phyloP scores from a whole-genome alignment of 176 grass and related monocot species.

The Chrysopogon serrulatus region DNA sequence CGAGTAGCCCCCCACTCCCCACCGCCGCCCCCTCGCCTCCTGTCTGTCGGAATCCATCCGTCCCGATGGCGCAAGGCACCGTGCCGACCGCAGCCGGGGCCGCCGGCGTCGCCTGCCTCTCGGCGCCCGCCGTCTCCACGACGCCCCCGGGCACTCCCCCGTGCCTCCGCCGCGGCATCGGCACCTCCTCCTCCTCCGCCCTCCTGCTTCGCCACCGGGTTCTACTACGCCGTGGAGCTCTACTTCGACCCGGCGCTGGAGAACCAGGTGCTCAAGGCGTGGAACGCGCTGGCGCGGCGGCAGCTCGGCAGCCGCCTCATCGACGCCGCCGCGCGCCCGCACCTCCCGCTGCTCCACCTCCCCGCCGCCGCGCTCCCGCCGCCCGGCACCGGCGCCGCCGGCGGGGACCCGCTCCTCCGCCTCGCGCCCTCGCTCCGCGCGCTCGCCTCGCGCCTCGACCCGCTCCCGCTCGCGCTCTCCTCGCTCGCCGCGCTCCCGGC shows the following conservation, averaged over 20 bases:
- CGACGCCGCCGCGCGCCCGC: constrained; percentile 73
- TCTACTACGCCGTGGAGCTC: constrained; percentile 76
- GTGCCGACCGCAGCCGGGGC: constrained; percentile 26
- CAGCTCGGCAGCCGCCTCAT: constrained; percentile 84
- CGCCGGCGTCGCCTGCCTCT: constrained; percentile 17
- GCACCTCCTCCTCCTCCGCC: neutral
- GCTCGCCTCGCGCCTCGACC: constrained; percentile 77
- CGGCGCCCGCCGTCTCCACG: constrained; percentile 19
- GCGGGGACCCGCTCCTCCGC: constrained; percentile 52
- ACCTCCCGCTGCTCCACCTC: constrained; percentile 72
- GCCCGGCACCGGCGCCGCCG: neutral
- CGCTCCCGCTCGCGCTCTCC: constrained; percentile 67
- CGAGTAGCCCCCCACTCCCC: neutral
- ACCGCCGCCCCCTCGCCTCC: constrained; percentile 13
- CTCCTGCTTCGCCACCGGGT: neutral
- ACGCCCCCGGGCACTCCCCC: constrained; percentile 46
- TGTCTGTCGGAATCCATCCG: constrained; percentile 22
- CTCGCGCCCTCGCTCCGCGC: constrained; percentile 72
- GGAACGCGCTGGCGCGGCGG: constrained; percentile 95
- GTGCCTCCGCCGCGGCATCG: neutral
- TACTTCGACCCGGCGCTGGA: constrained; percentile 98
- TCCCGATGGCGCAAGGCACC: constrained; percentile 39
- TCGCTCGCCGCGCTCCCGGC: constrained; percentile 39
- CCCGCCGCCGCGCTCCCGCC: constrained; percentile 46
- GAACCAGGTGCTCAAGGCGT: constrained; percentile 98